Conservation (phyloP, 2,329 filamentous ascomycete species). For the Alternaria sp. region DNA sequence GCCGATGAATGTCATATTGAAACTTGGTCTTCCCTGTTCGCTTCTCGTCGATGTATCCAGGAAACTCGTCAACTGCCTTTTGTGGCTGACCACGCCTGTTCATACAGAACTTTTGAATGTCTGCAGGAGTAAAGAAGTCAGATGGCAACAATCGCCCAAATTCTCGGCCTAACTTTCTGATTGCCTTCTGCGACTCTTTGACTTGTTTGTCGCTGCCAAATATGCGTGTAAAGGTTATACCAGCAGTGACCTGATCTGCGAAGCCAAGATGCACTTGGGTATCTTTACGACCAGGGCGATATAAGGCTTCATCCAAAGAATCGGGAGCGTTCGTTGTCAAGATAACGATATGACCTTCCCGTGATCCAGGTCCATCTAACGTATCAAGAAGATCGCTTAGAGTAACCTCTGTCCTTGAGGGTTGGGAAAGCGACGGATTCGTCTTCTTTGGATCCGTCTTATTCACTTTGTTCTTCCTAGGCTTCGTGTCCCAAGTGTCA, state of each 20-base stretch:
- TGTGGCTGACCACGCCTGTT: not conserved
- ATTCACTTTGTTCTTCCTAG: not conserved
- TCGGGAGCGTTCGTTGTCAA: slow-evolving; percentile 5
- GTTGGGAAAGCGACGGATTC: not conserved
- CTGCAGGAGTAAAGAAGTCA: not conserved
- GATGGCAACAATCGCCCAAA: not conserved
- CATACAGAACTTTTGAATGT: not conserved
- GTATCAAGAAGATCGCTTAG: slow-evolving; percentile 2
- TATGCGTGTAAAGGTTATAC: not conserved
- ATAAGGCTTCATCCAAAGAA: slow-evolving; percentile 1
- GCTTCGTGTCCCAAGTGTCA: not conserved
- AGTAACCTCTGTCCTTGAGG: slow-evolving; percentile 1
- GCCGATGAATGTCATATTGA: not conserved
- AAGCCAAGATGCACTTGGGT: not conserved
- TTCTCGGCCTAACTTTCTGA: not conserved
- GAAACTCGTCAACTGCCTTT: not conserved
- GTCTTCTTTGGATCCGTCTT: not conserved
- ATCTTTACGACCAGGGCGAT: not conserved
- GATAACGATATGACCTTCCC: slow-evolving; percentile 2
- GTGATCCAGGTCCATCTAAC: not conserved
- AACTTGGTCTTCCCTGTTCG: not conserved
- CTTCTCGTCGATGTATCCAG: not conserved
- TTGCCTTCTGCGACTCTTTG: not conserved
- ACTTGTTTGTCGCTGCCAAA: not conserved
- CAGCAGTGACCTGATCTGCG: not conserved